A percentile compares a stretch with the other conserved stretches of the same genome.
Conservation (phyloP, 2,329 filamentous ascomycete genomes). For the Fonsecaea monophora region DNA sequence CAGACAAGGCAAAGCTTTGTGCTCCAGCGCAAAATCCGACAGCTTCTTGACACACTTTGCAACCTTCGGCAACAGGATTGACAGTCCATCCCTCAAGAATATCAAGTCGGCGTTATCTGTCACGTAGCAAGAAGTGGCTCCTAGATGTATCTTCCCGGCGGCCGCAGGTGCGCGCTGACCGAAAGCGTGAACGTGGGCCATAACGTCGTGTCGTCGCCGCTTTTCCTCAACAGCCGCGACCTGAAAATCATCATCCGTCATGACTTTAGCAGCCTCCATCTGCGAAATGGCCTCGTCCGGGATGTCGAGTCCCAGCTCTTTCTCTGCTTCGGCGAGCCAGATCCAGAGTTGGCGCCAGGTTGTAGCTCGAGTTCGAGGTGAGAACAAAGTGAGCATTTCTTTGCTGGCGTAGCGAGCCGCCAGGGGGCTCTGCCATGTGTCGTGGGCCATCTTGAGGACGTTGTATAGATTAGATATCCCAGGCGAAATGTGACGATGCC, state of each 20-base stretch:
- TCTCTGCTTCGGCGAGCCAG: constrained; percentile 80
- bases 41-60: constrained; percentile 80
- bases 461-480: background rate
- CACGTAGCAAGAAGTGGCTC: constrained; percentile 65
- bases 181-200: constrained; percentile 75
- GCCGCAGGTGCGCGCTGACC: constrained; percentile 76
- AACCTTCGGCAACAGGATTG: constrained; percentile 78
- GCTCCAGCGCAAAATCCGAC: constrained; percentile 72
- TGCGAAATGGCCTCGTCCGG: constrained; percentile 75
- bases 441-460: constrained; percentile 46
- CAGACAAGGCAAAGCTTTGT: constrained; percentile 74
- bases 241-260: constrained; percentile 80
- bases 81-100: constrained; percentile 74
- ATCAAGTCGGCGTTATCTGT: constrained; percentile 80
- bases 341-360: constrained; percentile 89
- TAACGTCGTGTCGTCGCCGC: constrained; percentile 69
- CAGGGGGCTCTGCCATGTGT: constrained; percentile 71
- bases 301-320: constrained; percentile 79
- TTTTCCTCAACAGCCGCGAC: constrained; percentile 79
- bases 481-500: background rate
- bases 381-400: constrained; percentile 83
- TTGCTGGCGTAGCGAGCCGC: constrained; percentile 73
- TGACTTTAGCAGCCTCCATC: constrained; percentile 74
- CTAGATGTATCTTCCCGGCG: constrained; percentile 82
- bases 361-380: constrained; percentile 73